phyloP scores from a whole-genome alignment of 345 rosid species.

The Murraya paniculata region DNA sequence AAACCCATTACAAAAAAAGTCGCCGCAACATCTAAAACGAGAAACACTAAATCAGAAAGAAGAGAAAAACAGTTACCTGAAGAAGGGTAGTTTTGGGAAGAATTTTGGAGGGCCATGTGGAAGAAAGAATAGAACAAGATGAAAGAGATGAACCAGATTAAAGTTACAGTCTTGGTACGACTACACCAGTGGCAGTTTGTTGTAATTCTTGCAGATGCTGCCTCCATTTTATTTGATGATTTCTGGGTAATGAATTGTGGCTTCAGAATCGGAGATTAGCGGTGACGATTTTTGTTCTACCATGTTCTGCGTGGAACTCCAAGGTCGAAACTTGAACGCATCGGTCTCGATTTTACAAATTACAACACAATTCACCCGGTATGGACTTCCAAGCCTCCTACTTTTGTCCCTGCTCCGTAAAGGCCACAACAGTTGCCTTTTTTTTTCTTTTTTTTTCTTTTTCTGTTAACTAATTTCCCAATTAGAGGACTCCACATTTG shows the following conservation, averaged over 20 bases:
- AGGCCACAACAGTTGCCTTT: no score
- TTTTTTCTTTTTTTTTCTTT: no score
- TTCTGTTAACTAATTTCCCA: no score
- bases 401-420: no score
- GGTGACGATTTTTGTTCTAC: no score
- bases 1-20: not conserved
- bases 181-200: constrained; percentile 56
- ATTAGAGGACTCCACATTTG: no score
- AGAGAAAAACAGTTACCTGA: constrained; percentile 25
- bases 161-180: constrained; percentile 37
- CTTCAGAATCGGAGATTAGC: not conserved
- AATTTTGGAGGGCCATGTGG: constrained; percentile 45
- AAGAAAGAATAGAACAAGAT: constrained; percentile 45
- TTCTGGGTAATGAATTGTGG: not conserved
- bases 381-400: no score
- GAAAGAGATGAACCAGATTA: constrained; percentile 51
- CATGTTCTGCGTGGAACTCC: no score
- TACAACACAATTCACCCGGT: no score
- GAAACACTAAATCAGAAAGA: not conserved
- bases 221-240: constrained; percentile 1
- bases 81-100: constrained; percentile 17
- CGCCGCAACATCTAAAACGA: not conserved
- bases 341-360: no score
- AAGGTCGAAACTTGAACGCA: no score
- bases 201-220: constrained; percentile 27